Conservation (phyloP, 129 eudicot species). For the Tanacetum coccineum region DNA sequence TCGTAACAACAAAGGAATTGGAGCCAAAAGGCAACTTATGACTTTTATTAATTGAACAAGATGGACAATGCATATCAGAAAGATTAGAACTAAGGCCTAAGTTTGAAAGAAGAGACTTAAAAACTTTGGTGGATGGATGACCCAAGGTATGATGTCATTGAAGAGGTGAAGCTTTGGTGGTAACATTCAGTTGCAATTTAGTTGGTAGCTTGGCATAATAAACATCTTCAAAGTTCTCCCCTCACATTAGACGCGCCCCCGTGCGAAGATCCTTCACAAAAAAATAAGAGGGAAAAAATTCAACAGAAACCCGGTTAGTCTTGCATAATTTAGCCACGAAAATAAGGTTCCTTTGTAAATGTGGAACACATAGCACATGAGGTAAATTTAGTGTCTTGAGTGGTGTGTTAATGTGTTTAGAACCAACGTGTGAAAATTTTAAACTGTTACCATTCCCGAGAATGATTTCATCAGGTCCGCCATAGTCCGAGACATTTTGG, state of each 20-base stretch:
- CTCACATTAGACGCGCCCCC: constrained; percentile 23
- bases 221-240: constrained; percentile 16
- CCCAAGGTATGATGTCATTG: too few species aligned
- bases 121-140: constrained; percentile 15
- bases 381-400: too few species aligned
- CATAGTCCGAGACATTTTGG: too few species aligned
- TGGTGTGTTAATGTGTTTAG: too few species aligned
- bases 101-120: neutral
- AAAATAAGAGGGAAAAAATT: constrained; percentile 11
- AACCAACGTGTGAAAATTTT: too few species aligned
- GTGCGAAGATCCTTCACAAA: constrained; percentile 24
- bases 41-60: neutral
- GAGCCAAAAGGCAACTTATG: neutral
- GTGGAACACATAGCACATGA: neutral
- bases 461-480: too few species aligned
- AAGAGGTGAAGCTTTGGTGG: too few species aligned
- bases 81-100: neutral
- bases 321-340: constrained; percentile 11
- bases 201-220: constrained; percentile 11
- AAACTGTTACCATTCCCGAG: too few species aligned
- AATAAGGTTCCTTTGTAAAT: constrained; percentile 3
- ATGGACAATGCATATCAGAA: constrained; percentile 1
- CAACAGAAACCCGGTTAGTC: constrained; percentile 18
- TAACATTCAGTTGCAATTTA: neutral
- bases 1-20: neutral